A percentile compares a stretch with the other conserved stretches of the same genome.
Evolutionary conservation across 495 filamentous ascomycete genomes (phyloP).

Genomic region (Parmelia sp.): DNA sequence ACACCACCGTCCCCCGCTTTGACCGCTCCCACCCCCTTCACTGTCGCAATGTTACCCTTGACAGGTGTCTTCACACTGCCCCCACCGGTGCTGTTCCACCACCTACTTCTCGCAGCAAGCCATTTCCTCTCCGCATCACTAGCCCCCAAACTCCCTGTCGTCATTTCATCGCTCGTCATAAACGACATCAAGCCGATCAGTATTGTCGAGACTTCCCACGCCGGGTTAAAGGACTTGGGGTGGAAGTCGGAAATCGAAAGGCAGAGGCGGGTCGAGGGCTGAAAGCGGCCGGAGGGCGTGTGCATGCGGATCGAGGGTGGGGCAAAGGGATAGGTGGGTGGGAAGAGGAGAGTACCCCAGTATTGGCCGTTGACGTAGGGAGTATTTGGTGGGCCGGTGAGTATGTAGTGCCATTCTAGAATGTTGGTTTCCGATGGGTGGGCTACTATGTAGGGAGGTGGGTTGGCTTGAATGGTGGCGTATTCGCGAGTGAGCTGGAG

Average conservation of each 20-base stretch:
- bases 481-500: conserved; percentile 86
- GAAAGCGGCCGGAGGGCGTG: conserved; percentile 91
- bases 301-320: conserved; percentile 98
- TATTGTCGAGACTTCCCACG: conserved; percentile 98
- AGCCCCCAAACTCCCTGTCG: conserved; percentile 82
- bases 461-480: conserved; percentile 82
- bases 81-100: conserved; percentile 97
- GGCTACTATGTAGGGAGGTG: conserved; percentile 86
- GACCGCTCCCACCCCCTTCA: conserved; percentile 58
- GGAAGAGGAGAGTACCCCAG: conserved; percentile 95
- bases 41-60: conserved; percentile 40
- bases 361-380: conserved; percentile 95
- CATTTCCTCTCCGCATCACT: conserved; percentile 71
- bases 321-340: conserved; percentile 92
- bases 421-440: conserved; percentile 95
- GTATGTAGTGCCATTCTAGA: conserved; percentile 98
- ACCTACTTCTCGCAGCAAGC: conserved; percentile 70
- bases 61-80: conserved; percentile 58
- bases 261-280: conserved; percentile 84
- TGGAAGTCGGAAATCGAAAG: conserved; percentile 96
- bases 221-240: conserved; percentile 94
- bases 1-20: conserved; percentile 85
- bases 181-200: conserved; percentile 90
- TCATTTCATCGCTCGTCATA: conserved; percentile 99
- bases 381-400: conserved; percentile 90